Percentiles rank a stretch among this genome's conserved stretches.
Conservation (phyloP, 257 asterid species). For the Forsythia suspensa region DNA sequence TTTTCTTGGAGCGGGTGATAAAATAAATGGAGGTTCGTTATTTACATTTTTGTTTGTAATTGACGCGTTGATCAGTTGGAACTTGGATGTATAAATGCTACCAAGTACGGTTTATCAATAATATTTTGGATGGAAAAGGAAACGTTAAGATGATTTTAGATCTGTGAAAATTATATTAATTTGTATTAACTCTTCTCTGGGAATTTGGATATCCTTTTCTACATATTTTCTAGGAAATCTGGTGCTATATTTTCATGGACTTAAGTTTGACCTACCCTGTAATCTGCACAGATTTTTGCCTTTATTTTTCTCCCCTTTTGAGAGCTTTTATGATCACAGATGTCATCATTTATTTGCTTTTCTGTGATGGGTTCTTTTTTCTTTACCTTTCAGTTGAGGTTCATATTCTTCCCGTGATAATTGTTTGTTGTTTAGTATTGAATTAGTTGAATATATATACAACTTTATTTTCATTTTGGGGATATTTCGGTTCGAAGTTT, state of each 20-base stretch:
- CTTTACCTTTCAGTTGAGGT: slow-evolving; percentile 17
- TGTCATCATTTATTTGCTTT: slow-evolving; percentile 6
- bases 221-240: slow-evolving; percentile 17
- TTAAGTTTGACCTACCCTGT: background rate
- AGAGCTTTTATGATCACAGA: slow-evolving; percentile 14
- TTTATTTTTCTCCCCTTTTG: background rate
- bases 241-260: slow-evolving; percentile 1
- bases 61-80: background rate
- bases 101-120: background rate
- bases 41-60: background rate
- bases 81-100: background rate
- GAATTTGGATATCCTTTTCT: slow-evolving; percentile 7
- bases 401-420: slow-evolving; percentile 32
- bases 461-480: background rate
- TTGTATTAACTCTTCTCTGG: background rate
- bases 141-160: slow-evolving; percentile 17
- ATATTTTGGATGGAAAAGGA: no score
- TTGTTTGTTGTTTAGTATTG: background rate
- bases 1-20: slow-evolving; percentile 4
- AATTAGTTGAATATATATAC: background rate
- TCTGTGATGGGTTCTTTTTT: slow-evolving; percentile 13
- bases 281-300: slow-evolving; percentile 28
- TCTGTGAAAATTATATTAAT: slow-evolving; percentile 21
- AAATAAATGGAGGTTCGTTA: slow-evolving; percentile 1
- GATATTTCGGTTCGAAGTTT: background rate